A percentile compares a stretch with the other conserved stretches of the same genome.
These are phyloP conservation scores for Fusarium vanettenii DNA, from an alignment of 2,329 filamentous ascomycete species.

Conservation along the genomic window DNA sequence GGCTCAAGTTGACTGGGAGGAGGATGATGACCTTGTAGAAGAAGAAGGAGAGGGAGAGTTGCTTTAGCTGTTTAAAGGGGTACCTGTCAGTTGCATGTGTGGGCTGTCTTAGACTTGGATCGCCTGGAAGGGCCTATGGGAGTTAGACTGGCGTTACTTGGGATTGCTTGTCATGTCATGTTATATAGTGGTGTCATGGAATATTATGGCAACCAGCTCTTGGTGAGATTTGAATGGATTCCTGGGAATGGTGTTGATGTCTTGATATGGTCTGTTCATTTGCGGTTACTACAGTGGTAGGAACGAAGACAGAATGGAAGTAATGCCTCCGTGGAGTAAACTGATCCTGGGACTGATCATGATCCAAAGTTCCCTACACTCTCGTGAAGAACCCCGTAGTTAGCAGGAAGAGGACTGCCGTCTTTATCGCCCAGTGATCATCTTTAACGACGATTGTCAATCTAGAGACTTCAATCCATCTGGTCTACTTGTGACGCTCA, in stretches of 20 bases:
- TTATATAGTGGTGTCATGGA: not conserved
- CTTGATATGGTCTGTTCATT: not conserved
- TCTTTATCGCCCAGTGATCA: no score
- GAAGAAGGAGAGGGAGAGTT: conserved; percentile 28
- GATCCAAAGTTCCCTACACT: no score
- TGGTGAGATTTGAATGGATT: not conserved
- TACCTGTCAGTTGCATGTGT: not conserved
- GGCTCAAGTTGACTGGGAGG: conserved; percentile 70
- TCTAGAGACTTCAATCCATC: no score
- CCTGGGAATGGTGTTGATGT: not conserved
- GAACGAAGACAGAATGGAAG: not conserved
- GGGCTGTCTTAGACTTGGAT: conserved; percentile 9
- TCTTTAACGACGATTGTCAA: no score
- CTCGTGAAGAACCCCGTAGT: no score
- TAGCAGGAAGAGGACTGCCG: no score
- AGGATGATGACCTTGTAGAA: conserved; percentile 60
- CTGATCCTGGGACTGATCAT: not conserved
- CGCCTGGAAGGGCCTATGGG: not conserved
- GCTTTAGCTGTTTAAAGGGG: conserved; percentile 10
- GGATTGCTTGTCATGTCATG: not conserved
- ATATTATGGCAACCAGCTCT: not conserved
- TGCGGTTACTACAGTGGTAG: not conserved
- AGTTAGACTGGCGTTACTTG: conserved; percentile 18
- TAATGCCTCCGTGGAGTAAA: not conserved
- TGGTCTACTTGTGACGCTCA: no score